phyloP scores from a whole-genome alignment of 2,329 filamentous ascomycete species.

The Mollisiaceae sp. region DNA sequence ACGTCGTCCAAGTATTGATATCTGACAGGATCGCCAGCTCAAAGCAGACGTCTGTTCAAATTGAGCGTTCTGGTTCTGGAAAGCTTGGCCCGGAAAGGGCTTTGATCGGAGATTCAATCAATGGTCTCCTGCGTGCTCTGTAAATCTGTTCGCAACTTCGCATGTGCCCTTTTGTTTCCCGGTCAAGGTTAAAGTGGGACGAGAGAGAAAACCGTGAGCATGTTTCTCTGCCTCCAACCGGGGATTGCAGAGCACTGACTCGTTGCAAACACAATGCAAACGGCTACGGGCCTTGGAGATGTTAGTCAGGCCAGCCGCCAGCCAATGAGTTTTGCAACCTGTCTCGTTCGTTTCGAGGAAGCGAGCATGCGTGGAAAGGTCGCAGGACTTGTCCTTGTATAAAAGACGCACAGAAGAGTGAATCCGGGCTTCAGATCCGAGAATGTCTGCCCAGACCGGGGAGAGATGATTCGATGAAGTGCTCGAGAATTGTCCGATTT shows the following conservation, averaged over 20 bases:
- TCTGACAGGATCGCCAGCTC: no score
- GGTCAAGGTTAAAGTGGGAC: not conserved
- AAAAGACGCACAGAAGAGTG: not conserved
- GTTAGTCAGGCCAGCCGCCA: not conserved
- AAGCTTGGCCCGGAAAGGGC: not conserved
- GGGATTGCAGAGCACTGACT: conserved; percentile 3
- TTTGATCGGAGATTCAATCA: conserved; percentile 7
- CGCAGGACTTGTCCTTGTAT: no score
- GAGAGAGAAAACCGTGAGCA: conserved; percentile 1
- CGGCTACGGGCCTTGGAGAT: not conserved
- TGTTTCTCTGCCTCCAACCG: not conserved
- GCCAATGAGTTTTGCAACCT: no score
- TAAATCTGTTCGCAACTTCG: no score
- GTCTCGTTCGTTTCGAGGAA: no score
- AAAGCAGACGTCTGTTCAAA: not conserved
- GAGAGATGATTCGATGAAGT: not conserved
- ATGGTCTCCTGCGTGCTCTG: conserved; percentile 12
- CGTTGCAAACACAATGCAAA: not conserved
- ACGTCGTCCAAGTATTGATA: not conserved
- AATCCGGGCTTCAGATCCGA: not conserved
- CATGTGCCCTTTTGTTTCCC: no score
- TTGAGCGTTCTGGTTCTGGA: not conserved
- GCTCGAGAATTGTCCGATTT: conserved; percentile 1
- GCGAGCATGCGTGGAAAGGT: no score
- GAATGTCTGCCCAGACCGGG: not conserved